phyloP scores from a whole-genome alignment of 2,329 filamentous ascomycete genomes.

The Beauveria sp. region DNA sequence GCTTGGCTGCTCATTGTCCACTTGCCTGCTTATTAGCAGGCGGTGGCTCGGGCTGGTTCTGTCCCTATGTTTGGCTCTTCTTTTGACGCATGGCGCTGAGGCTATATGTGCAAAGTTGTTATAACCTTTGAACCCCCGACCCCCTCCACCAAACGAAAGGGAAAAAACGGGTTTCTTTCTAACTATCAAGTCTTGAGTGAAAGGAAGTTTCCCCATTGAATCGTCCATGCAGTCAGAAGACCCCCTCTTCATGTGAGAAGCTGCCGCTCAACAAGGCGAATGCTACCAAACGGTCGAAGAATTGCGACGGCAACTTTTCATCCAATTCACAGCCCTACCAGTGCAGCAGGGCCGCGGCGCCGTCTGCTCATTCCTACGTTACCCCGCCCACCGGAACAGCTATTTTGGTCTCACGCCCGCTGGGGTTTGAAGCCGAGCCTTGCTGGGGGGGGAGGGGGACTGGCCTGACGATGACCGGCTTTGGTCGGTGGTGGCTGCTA shows the following conservation, averaged over 20 bases:
- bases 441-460: neutral
- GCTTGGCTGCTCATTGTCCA: neutral
- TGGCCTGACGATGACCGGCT: neutral
- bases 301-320: neutral
- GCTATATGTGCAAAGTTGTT: conserved; percentile 5
- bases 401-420: conserved; percentile 3
- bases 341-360: neutral
- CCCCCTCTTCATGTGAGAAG: neutral
- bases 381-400: neutral
- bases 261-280: neutral
- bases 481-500: neutral
- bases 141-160: neutral
- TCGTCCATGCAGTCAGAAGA: neutral
- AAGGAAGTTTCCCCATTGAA: neutral
- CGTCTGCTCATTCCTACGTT: neutral
- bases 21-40: neutral
- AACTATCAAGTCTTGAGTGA: neutral
- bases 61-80: neutral
- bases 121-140: neutral
- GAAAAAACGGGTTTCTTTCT: neutral
- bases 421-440: neutral
- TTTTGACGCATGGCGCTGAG: conserved; percentile 1
- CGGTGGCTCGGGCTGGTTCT: neutral
- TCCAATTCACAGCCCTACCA: conserved; percentile 2
- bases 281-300: neutral